A percentile compares a stretch with the other conserved stretches of the same genome.
Evolutionary conservation across 805 yeast species (phyloP).

Genomic region (Candida coleopterorum): DNA sequence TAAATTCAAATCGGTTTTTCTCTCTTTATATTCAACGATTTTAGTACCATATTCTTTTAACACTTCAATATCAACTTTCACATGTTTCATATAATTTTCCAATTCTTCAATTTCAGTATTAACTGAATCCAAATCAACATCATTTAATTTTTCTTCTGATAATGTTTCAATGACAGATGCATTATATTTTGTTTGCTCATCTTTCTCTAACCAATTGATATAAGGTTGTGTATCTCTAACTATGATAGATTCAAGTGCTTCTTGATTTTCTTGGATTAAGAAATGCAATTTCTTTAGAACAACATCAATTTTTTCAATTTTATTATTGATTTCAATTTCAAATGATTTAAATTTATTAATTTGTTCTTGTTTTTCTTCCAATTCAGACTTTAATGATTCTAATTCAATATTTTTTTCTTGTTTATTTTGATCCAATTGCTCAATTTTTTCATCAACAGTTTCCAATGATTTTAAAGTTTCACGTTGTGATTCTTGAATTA

Average conservation of each 20-base stretch:
- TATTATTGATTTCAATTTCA: constrained; percentile 63
- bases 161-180: constrained; percentile 38
- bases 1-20: constrained; percentile 62
- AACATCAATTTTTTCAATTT: constrained; percentile 52
- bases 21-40: constrained; percentile 54
- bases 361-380: constrained; percentile 37
- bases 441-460: constrained; percentile 24
- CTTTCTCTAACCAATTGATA: constrained; percentile 46
- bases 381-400: constrained; percentile 25
- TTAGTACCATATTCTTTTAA: constrained; percentile 72
- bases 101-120: constrained; percentile 49
- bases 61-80: constrained; percentile 66
- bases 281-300: constrained; percentile 33
- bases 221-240: constrained; percentile 52
- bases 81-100: constrained; percentile 50
- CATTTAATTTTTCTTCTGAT: constrained; percentile 46
- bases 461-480: constrained; percentile 27
- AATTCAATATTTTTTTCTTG: constrained; percentile 38
- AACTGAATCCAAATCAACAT: constrained; percentile 44
- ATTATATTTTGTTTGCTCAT: constrained; percentile 31
- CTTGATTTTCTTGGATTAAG: constrained; percentile 33
- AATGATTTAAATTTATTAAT: constrained; percentile 56
- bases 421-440: constrained; percentile 29
- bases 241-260: constrained; percentile 39
- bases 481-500: constrained; percentile 16